Evolutionary conservation across 768 basidiomycete species (phyloP).

Genomic region (Lentinula sp.): DNA sequence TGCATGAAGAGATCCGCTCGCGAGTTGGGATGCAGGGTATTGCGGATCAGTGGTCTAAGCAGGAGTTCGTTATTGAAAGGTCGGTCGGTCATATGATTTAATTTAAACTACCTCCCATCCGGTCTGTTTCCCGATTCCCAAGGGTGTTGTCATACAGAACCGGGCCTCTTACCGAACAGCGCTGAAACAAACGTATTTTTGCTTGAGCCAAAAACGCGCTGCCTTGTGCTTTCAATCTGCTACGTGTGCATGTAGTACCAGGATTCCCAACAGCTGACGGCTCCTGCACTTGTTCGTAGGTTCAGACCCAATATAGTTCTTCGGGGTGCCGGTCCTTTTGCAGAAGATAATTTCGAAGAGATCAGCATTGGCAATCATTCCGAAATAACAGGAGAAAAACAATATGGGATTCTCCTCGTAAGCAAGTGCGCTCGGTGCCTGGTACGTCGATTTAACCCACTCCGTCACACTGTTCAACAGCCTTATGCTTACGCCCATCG

Average conservation of each 20-base stretch:
- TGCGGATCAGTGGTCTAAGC: slow-evolving; percentile 45
- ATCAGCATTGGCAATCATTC: slow-evolving; percentile 38
- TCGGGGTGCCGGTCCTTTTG: slow-evolving; percentile 60
- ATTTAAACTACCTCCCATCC: neutral
- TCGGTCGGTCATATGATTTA: slow-evolving; percentile 19
- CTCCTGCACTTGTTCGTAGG: slow-evolving; percentile 26
- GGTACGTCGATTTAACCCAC: slow-evolving; percentile 35
- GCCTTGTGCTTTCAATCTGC: neutral
- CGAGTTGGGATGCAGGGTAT: slow-evolving; percentile 45
- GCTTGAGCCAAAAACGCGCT: neutral
- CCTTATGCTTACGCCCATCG: neutral
- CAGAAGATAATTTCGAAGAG: slow-evolving; percentile 66
- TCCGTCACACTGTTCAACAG: neutral
- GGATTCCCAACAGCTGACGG: neutral
- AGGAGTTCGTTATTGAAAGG: slow-evolving; percentile 54
- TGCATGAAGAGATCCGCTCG: slow-evolving; percentile 41
- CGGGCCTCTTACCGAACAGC: too few species aligned
- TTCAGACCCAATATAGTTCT: slow-evolving; percentile 77
- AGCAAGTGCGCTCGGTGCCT: slow-evolving; percentile 68
- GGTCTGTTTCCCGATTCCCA: neutral
- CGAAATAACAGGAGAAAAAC: neutral
- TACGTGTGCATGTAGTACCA: neutral
- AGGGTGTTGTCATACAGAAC: too few species aligned
- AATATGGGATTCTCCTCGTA: slow-evolving; percentile 46
- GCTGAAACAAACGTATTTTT: too few species aligned